phyloP scores from a whole-genome alignment of 1,284 basidiomycete genomes.

The Malassezia furfur region DNA sequence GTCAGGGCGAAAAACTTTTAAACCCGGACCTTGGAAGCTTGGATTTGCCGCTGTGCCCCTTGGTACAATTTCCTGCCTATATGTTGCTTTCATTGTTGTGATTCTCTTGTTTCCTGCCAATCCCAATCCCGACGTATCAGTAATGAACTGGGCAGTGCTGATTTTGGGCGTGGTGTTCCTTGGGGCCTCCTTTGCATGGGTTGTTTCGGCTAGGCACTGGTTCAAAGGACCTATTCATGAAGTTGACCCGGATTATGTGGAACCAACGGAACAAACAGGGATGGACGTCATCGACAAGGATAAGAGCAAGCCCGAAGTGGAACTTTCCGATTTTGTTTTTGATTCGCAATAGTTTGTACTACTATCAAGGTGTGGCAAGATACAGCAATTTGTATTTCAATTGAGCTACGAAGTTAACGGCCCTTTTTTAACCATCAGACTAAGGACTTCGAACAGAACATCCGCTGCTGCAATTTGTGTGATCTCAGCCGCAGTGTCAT shows the following conservation, averaged over 20 bases:
- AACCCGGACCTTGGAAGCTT: neutral
- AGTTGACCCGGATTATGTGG: neutral
- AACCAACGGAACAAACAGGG: too few species aligned
- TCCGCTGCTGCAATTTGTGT: slow-evolving; percentile 63
- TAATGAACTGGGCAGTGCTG: slow-evolving; percentile 14
- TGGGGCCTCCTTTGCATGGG: neutral
- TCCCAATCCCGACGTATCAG: neutral
- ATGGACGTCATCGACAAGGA: too few species aligned
- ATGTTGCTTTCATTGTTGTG: slow-evolving; percentile 58
- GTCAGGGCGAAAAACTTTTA: slow-evolving; percentile 51
- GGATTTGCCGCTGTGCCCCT: slow-evolving; percentile 58
- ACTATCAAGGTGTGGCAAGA: too few species aligned
- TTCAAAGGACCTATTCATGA: neutral
- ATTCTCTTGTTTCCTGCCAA: slow-evolving; percentile 59
- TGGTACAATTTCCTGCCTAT: slow-evolving; percentile 57
- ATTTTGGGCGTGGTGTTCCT: neutral
- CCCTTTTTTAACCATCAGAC: slow-evolving; percentile 24
- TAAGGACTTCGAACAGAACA: slow-evolving; percentile 51
- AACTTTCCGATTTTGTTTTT: too few species aligned
- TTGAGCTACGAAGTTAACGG: too few species aligned
- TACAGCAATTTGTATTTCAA: too few species aligned
- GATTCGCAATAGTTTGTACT: too few species aligned
- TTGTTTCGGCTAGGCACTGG: neutral
- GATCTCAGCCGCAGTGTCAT: slow-evolving; percentile 63
- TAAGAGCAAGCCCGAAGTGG: too few species aligned